Base-by-base conservation (phyloP, 1,284 basidiomycete species). In the Malassezia vespertilionis region DNA sequence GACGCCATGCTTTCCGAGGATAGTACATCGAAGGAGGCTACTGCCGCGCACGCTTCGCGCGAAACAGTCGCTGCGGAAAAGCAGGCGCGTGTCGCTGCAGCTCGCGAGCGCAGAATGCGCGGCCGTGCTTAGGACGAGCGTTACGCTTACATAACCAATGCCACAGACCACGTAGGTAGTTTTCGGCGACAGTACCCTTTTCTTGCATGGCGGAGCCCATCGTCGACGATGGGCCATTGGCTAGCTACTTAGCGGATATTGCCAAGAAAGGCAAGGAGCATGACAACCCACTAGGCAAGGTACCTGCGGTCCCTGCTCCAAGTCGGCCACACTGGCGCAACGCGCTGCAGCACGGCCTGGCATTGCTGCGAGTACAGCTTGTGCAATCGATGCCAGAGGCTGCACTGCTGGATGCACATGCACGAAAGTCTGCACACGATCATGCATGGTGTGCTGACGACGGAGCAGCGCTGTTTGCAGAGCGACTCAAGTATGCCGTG, bases 401-500 rank as follows among this genome's bases (percentile, higher is more conserved):
- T n/a, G n/a, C n/a, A n/a, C n/a, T n/a, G n/a, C n/a, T n/a, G n/a
- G n/a, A n/a, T n/a, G n/a, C n/a, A n/a, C n/a, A n/a, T n/a, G n/a
- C n/a, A n/a, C n/a, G n/a, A n/a, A n/a, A n/a, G n/a, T n/a, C 7
- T 23, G 43, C 34, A 24, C 15, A 31, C 31, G 17, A 15, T 5
- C 10, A 8, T 0, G 30, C 14, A 12, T 15, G 20, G 26, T 17
- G 20, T 2, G 27, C 33, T 4, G 31, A 50, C 23, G 43, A 44
- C 15, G 34, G 33, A n/a, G 31, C 21, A 22, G 34, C 33, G 11
- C 38, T 40, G 33, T 68, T 67, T 37, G 50, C 57, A 5, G 66
- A 69, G 36, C 48, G 38, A n/a, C 66, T 69, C 57, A 65, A 64
- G 35, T 61, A 62, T 31, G 42, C 49, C 37, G 52, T 69, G 39